A percentile compares a stretch with the other conserved stretches of the same genome.
Evolutionary conservation across 176 grass and related monocot genomes (phyloP).

Genomic region (Stipa capillata): DNA sequence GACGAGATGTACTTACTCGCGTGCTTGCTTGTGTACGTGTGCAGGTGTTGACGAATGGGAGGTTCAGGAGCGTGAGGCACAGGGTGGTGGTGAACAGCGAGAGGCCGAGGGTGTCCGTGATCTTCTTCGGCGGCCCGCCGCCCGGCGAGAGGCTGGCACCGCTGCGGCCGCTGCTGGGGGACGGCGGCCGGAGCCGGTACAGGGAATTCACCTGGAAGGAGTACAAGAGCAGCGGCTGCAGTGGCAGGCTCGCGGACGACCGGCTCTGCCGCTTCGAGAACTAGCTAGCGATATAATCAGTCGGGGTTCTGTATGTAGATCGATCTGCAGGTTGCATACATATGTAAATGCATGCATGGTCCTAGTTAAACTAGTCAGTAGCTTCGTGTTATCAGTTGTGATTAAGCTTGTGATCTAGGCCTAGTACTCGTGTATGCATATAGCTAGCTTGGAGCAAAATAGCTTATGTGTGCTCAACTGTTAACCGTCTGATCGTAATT

Average conservation of each 20-base stretch:
- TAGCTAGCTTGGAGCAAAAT: background rate
- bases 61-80: slow-evolving; percentile 92
- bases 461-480: background rate
- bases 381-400: background rate
- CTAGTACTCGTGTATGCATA: background rate
- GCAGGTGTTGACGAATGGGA: slow-evolving; percentile 90
- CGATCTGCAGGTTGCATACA: background rate
- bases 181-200: slow-evolving; percentile 65
- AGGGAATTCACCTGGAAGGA: slow-evolving; percentile 92
- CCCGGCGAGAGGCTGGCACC: slow-evolving; percentile 48
- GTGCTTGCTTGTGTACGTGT: background rate
- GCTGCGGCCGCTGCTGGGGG: slow-evolving; percentile 40
- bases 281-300: background rate
- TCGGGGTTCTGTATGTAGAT: background rate
- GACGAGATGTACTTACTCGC: too few species aligned
- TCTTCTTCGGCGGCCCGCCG: slow-evolving; percentile 77
- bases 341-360: background rate
- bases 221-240: slow-evolving; percentile 61
- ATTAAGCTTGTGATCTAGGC: background rate
- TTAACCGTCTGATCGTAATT: background rate
- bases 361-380: background rate
- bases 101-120: slow-evolving; percentile 59
- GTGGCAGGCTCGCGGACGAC: slow-evolving; percentile 50
- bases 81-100: slow-evolving; percentile 75
- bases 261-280: slow-evolving; percentile 67